Evolutionary conservation across 805 yeast genomes (phyloP), one percentile per base, ranked within the genome.

Genomic region (Priceomyces fermenticarens): DNA sequence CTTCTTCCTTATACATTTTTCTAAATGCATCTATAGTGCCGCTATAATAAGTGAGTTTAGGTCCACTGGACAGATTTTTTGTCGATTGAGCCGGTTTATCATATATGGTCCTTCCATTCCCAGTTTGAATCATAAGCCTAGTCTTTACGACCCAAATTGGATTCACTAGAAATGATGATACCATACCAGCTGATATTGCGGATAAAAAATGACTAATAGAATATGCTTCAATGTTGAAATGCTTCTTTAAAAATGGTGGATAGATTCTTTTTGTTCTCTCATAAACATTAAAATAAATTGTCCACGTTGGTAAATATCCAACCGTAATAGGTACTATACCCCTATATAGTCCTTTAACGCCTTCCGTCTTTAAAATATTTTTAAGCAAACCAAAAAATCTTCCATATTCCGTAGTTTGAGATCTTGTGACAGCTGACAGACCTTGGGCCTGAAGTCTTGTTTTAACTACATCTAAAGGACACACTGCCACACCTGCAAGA

Each of bases 141-240:
- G 99, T 93, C 60, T 93, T 93, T 25, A 93, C 90, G 34, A 93
- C 98, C 99, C 99, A 93, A 10, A 91, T 87, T 9, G 99, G 99
- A 60, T 93, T 93, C 0, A 96, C 91, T 7, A 82, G 61, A 9
- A 88, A 71, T 0, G 98, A 85, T 2, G 96, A 85, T 6, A 83
- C 79, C 41, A 87, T 80, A 23, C 99, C 99, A 1, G 98, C 96
- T 3, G 88, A 77, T 37, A 91, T 74, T 1, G 99, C 97, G 39
- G 80, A 70, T 33, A 66, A 62, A 49, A 75, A 75, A 53, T 77
- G 80, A 39, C 62, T 60, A 28, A 62, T 32, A 3, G 62, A 47
- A 29, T 58, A 63, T 13, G 48, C 39, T 10, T 57, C 46, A 13
- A 63, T 39, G 28, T 55, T 55, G 35, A 58, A 54, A 11, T 55